Base-by-base conservation (phyloP, 441 rosid species). In the Sinapis alba region DNA sequence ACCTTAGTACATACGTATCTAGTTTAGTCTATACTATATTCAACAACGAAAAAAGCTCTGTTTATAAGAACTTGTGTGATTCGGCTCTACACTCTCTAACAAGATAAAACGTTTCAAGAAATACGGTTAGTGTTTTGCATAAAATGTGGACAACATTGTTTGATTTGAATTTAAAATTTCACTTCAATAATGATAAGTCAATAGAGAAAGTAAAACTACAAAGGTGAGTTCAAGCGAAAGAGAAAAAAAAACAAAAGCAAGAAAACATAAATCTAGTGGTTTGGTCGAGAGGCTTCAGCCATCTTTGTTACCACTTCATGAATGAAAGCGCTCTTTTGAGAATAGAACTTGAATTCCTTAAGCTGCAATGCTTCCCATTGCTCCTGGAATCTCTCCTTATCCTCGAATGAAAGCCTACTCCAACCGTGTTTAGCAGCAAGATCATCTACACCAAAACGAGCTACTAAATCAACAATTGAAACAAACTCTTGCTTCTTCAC, bases 351-450 rank as follows among this genome's bases (percentile, higher is more conserved):
- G 6, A 80, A 59, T 47, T 81, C 78, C 11, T 11, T 69, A 18
- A 16, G 8, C n/a, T 71, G 80, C 63, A 79, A 34, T 2, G 12
- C 61, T 23, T 64, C 68, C 86, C 83, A 81, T 41, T 79, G 79
- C 58, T 79, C 82, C 60, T 81, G 77, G 1, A 74, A 34, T 13
- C 74, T 72, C 72, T 69, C 43, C 21, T 61, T 80, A 10, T 77
- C 73, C 38, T 68, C 73, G 0, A 47, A 16, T 0, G 50, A 59
- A 68, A 84, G 71, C 45, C 3, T 58, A 18, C 4, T 58, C 69
- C 77, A 62, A 0, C 73, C 80, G 45, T 60, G 38, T 56, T 73
- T 65, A 64, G 57, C 71, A 67, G 38, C 67, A 62, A 61, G 36
- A 13, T 62, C 78, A 80, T 80, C 83, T 13, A 80, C 13, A 45